These are phyloP conservation scores for Paecilomyces niveus DNA, from an alignment of 2,329 filamentous ascomycete species.

Conservation along the genomic window DNA sequence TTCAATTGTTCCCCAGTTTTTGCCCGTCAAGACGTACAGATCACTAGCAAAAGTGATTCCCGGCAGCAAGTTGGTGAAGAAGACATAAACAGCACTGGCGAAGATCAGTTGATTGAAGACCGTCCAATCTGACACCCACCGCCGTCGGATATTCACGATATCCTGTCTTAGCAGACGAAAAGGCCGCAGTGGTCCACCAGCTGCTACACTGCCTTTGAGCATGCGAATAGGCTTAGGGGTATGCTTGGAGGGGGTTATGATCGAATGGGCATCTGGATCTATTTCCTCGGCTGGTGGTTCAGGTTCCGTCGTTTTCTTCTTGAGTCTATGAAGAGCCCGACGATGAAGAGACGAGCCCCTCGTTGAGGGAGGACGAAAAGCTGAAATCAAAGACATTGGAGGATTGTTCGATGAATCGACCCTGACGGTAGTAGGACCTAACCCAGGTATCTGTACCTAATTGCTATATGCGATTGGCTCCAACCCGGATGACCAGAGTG, in stretches of 20 bases:
- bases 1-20: constrained; percentile 60
- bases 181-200: constrained; percentile 41
- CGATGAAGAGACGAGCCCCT: constrained; percentile 18
- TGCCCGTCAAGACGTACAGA: constrained; percentile 54
- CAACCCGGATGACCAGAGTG: neutral
- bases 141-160: constrained; percentile 36
- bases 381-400: constrained; percentile 25
- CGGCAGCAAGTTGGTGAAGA: constrained; percentile 60
- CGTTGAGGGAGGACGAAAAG: constrained; percentile 26
- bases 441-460: neutral
- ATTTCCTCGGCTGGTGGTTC: constrained; percentile 8
- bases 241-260: constrained; percentile 31
- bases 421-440: neutral
- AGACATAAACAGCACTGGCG: constrained; percentile 58
- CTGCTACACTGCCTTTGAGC: constrained; percentile 22
- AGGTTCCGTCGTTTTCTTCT: constrained; percentile 7
- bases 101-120: constrained; percentile 58
- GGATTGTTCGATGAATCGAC: neutral
- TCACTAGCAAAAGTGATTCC: constrained; percentile 63
- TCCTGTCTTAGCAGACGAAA: constrained; percentile 50
- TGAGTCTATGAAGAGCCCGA: constrained; percentile 13
- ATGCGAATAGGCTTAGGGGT: constrained; percentile 24
- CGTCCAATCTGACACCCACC: constrained; percentile 50
- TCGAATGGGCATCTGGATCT: constrained; percentile 25
- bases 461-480: neutral